Evolutionary conservation across 2,329 filamentous ascomycete genomes (phyloP).

Genomic region (Corinectria fuckeliana): DNA sequence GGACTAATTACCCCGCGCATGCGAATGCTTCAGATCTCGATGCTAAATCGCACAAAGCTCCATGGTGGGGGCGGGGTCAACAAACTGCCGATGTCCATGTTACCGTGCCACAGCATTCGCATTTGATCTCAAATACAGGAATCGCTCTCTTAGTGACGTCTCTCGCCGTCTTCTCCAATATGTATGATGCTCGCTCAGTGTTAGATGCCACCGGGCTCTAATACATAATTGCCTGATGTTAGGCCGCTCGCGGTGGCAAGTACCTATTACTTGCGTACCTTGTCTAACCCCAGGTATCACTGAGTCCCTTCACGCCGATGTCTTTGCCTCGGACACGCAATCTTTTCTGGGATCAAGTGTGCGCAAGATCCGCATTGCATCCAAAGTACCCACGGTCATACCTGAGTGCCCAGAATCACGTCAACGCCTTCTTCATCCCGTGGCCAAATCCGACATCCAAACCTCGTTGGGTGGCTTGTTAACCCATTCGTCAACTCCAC

Average conservation of each 20-base stretch:
- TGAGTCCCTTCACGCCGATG: too few relatives aligned
- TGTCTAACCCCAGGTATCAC: too few relatives aligned
- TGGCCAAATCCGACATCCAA: slow-evolving; percentile 34
- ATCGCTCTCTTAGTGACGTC: background rate
- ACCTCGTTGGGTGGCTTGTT: slow-evolving; percentile 37
- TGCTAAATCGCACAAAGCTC: slow-evolving; percentile 4
- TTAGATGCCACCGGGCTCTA: too few relatives aligned
- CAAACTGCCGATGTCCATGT: background rate
- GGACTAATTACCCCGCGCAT: background rate
- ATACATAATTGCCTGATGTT: too few relatives aligned
- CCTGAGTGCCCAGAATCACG: slow-evolving; percentile 11
- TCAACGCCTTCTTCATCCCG: slow-evolving; percentile 28
- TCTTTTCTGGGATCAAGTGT: background rate
- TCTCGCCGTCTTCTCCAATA: too few relatives aligned
- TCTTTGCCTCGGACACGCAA: too few relatives aligned
- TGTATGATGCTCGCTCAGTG: too few relatives aligned
- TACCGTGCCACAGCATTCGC: background rate
- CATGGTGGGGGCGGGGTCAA: slow-evolving; percentile 6
- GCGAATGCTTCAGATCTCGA: slow-evolving; percentile 2
- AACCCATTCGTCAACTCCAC: slow-evolving; percentile 38
- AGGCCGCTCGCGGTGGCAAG: too few relatives aligned
- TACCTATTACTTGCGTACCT: too few relatives aligned
- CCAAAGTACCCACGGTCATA: background rate
- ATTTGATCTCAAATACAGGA: background rate
- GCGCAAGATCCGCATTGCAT: background rate